Percentiles rank a stretch among this genome's conserved stretches.
These are phyloP conservation scores for Digitaria exilis DNA, from an alignment of 202 grass and related monocot species.

Conservation along the genomic window DNA sequence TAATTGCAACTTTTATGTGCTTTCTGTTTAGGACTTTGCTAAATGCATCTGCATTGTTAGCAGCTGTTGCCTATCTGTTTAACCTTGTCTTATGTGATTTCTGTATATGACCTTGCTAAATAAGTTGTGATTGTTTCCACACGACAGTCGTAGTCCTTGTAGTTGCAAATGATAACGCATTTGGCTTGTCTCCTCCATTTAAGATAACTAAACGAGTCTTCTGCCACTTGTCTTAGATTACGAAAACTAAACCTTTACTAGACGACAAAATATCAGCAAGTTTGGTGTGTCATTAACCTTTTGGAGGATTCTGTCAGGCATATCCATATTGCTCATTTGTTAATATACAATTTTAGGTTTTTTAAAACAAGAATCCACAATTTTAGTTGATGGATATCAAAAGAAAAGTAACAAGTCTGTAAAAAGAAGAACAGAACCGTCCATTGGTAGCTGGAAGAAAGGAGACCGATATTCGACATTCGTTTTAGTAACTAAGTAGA, in stretches of 20 bases:
- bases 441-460: neutral
- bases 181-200: neutral
- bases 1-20: too few species aligned
- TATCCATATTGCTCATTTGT: neutral
- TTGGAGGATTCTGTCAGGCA: neutral
- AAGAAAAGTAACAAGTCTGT: neutral
- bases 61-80: neutral
- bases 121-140: neutral
- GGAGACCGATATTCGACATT: neutral
- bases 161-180: neutral
- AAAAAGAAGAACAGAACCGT: neutral
- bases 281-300: neutral
- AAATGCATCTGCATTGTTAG: neutral
- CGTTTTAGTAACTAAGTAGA: neutral
- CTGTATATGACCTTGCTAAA: too few species aligned
- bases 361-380: too few species aligned
- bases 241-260: neutral
- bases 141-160: neutral
- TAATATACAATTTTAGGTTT: conserved; percentile 13
- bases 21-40: too few species aligned
- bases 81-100: too few species aligned
- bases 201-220: neutral
- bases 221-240: neutral
- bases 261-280: neutral
- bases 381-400: neutral